These are phyloP conservation scores for Xylaria flabelliformis DNA, from an alignment of 495 filamentous ascomycete species.

Conservation along the genomic window DNA sequence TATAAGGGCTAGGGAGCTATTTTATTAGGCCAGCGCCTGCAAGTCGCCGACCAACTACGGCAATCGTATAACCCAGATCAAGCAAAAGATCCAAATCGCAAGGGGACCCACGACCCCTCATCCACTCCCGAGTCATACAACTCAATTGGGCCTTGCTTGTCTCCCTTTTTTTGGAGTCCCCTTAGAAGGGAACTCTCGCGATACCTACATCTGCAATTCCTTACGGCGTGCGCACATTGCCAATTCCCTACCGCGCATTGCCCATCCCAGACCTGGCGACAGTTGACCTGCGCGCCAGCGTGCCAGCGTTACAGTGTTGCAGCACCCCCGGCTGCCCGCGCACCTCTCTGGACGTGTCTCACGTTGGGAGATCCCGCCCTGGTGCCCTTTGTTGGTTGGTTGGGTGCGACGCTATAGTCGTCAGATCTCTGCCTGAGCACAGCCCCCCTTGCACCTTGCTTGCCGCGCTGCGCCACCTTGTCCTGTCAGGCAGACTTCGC, in stretches of 20 bases:
- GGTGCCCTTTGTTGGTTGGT: constrained; percentile 16
- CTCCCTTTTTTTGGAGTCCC: background rate
- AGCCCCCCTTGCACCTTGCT: constrained; percentile 39
- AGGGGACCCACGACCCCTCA: constrained; percentile 29
- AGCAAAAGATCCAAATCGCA: constrained; percentile 10
- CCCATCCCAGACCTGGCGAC: constrained; percentile 6
- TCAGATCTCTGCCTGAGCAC: constrained; percentile 36
- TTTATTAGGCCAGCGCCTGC: background rate
- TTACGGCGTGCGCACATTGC: constrained; percentile 2
- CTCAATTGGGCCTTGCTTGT: background rate
- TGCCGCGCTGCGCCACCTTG: constrained; percentile 42
- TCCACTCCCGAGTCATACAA: background rate
- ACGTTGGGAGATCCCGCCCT: constrained; percentile 19
- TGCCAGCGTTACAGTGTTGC: background rate
- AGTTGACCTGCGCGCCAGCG: background rate
- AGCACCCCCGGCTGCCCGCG: background rate
- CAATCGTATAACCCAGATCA: background rate
- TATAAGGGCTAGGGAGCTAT: background rate
- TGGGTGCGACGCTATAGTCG: constrained; percentile 24
- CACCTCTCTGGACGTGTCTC: constrained; percentile 19
- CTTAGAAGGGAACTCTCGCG: constrained; percentile 3
- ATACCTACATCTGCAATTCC: background rate
- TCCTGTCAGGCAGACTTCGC: constrained; percentile 41
- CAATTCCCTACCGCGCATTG: background rate
- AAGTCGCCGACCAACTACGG: constrained; percentile 9